Evolutionary conservation across 805 yeast species (phyloP).

Genomic region (Pichia nanzhaoensis): DNA sequence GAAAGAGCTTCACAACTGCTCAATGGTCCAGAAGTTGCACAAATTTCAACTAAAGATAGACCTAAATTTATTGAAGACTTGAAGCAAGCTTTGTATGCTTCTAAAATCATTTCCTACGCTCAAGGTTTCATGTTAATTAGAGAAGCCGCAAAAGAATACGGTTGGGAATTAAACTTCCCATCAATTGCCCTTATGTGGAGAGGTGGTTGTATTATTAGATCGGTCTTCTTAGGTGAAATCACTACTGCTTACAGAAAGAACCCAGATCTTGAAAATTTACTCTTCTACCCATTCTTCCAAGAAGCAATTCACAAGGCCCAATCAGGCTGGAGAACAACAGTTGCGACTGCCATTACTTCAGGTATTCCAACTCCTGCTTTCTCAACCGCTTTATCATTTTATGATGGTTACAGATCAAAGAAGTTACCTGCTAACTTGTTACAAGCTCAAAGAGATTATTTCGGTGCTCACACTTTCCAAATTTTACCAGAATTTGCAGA

Average conservation of each 20-base stretch:
- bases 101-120: slow-evolving; percentile 96
- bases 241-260: slow-evolving; percentile 91
- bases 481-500: slow-evolving; percentile 83
- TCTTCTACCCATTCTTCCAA: slow-evolving; percentile 92
- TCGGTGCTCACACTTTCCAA: slow-evolving; percentile 98
- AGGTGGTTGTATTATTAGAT: slow-evolving; percentile 99
- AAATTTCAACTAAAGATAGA: slow-evolving; percentile 65
- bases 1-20: slow-evolving; percentile 71
- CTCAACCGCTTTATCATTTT: slow-evolving; percentile 93
- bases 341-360: slow-evolving; percentile 66
- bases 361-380: slow-evolving; percentile 99
- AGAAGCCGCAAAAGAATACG: slow-evolving; percentile 95
- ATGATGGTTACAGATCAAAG: slow-evolving; percentile 97
- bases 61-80: slow-evolving; percentile 81
- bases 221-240: slow-evolving; percentile 95
- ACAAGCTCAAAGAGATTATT: slow-evolving; percentile 99
- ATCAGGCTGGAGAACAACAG: slow-evolving; percentile 88
- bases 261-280: slow-evolving; percentile 90
- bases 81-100: slow-evolving; percentile 97
- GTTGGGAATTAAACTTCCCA: slow-evolving; percentile 96
- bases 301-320: slow-evolving; percentile 91
- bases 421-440: slow-evolving; percentile 94
- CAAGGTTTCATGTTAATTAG: slow-evolving; percentile 99
- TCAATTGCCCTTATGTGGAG: slow-evolving; percentile 99
- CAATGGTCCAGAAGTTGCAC: slow-evolving; percentile 68